Evolutionary conservation across 2,329 filamentous ascomycete species (phyloP).

Genomic region (Claviceps sp.): DNA sequence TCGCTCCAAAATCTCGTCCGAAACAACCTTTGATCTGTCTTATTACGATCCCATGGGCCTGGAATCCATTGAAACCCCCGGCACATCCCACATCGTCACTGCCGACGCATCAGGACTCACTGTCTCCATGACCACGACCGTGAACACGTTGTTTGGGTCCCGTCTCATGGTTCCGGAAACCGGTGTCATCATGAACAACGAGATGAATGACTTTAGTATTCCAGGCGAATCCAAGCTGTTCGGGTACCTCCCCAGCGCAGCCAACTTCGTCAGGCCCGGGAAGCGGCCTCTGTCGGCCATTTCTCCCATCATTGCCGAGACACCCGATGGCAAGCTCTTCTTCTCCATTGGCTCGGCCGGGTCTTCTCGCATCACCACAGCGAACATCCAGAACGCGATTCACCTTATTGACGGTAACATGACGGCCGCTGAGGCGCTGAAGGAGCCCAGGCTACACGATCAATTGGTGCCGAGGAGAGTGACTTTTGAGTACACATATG

Average conservation of each 20-base stretch:
- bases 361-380: constrained; percentile 71
- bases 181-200: constrained; percentile 57
- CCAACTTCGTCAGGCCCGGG: constrained; percentile 62
- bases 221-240: constrained; percentile 59
- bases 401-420: constrained; percentile 57
- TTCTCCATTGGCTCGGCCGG: constrained; percentile 67
- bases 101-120: constrained; percentile 59
- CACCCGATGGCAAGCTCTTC: constrained; percentile 53
- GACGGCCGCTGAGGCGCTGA: constrained; percentile 49
- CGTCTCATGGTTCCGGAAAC: constrained; percentile 68
- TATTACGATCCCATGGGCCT: constrained; percentile 32
- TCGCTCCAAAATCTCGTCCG: constrained; percentile 31
- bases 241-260: constrained; percentile 59
- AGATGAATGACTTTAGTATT: constrained; percentile 64
- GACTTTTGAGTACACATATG: constrained; percentile 57
- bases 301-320: constrained; percentile 62
- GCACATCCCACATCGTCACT: constrained; percentile 53
- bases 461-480: constrained; percentile 61
- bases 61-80: constrained; percentile 44
- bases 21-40: constrained; percentile 23
- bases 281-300: constrained; percentile 73
- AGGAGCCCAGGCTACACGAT: constrained; percentile 62
- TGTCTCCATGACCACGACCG: constrained; percentile 65
- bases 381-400: constrained; percentile 66
- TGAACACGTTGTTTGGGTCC: constrained; percentile 71